Percentiles rank a stretch among this genome's conserved stretches.
Evolutionary conservation across 192 early-diverging fungal species (phyloP).

Genomic region (Coemansia sp.): DNA sequence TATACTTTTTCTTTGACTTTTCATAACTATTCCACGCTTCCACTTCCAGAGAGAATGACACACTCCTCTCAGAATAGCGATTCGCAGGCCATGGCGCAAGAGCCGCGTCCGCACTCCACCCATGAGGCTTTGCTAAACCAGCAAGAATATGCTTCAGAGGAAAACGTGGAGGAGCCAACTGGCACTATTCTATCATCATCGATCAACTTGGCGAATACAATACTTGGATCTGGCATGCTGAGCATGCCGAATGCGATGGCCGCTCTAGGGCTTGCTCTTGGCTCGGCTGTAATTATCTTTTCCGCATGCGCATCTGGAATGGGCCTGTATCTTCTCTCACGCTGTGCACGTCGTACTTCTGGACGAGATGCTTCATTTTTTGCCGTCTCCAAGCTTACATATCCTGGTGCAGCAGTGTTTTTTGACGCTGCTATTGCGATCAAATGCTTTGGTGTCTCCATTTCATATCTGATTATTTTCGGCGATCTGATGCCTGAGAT

Average conservation of each 20-base stretch:
- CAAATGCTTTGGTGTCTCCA: conserved; percentile 97
- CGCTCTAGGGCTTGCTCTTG: conserved; percentile 77
- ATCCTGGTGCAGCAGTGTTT: conserved; percentile 79
- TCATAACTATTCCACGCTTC: background rate
- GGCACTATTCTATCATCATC: conserved; percentile 67
- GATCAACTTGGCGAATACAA: conserved; percentile 92
- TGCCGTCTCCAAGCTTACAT: conserved; percentile 86
- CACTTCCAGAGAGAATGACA: background rate
- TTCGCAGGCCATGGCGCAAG: background rate
- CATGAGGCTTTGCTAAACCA: conserved; percentile 22
- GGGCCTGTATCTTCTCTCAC: conserved; percentile 83
- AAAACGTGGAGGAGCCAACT: conserved; percentile 48
- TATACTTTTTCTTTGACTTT: background rate
- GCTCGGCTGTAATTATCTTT: conserved; percentile 76
- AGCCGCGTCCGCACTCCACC: conserved; percentile 24
- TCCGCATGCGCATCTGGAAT: conserved; percentile 72
- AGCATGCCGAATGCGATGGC: conserved; percentile 94
- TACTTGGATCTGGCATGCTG: conserved; percentile 95
- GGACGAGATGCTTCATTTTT: conserved; percentile 88
- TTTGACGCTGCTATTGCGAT: conserved; percentile 97
- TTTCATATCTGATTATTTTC: conserved; percentile 93
- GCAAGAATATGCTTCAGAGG: conserved; percentile 24
- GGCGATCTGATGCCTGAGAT: conserved; percentile 90
- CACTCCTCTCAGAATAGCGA: background rate
- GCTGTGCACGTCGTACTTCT: conserved; percentile 70